phyloP scores from a whole-genome alignment of 257 asterid species.

The Thymus quinquecostatus region DNA sequence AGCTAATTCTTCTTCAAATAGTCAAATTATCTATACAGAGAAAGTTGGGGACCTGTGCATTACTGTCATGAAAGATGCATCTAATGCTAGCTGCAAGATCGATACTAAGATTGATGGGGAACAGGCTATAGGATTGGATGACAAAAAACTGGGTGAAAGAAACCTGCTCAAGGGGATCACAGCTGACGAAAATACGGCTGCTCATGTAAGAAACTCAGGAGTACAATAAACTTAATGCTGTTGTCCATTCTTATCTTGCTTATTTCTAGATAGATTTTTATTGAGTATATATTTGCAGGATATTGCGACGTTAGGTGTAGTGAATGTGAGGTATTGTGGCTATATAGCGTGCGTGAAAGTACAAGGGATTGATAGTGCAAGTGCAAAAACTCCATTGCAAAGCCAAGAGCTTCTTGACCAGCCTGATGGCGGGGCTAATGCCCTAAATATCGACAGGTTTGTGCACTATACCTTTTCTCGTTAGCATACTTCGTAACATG shows the following conservation, averaged over 20 bases:
- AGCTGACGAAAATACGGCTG: slow-evolving; percentile 94
- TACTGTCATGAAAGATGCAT: slow-evolving; percentile 70
- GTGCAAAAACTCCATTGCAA: slow-evolving; percentile 47
- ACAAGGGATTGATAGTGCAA: slow-evolving; percentile 54
- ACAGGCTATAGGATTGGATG: slow-evolving; percentile 66
- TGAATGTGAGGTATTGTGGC: slow-evolving; percentile 78
- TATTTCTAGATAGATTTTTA: slow-evolving; percentile 18
- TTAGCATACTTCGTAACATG: slow-evolving; percentile 5
- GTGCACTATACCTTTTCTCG: slow-evolving; percentile 10
- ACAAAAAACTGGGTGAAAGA: slow-evolving; percentile 69
- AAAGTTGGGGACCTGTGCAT: slow-evolving; percentile 81
- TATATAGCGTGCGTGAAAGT: slow-evolving; percentile 84
- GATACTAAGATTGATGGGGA: slow-evolving; percentile 93
- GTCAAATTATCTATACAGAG: slow-evolving; percentile 51
- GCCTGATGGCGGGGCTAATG: slow-evolving; percentile 97
- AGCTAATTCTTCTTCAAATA: slow-evolving; percentile 43
- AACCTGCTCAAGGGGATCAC: slow-evolving; percentile 94
- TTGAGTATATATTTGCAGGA: slow-evolving; percentile 55
- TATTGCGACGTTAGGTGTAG: slow-evolving; percentile 82
- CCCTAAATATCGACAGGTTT: slow-evolving; percentile 95
- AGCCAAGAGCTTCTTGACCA: slow-evolving; percentile 79
- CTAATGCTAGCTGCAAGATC: slow-evolving; percentile 82
- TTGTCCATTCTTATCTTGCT: slow-evolving; percentile 26
- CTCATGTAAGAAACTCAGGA: slow-evolving; percentile 68
- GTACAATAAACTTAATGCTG: slow-evolving; percentile 7